Conservation (phyloP, 2,329 filamentous ascomycete genomes). For the Alternaria hordeiaustralica region DNA sequence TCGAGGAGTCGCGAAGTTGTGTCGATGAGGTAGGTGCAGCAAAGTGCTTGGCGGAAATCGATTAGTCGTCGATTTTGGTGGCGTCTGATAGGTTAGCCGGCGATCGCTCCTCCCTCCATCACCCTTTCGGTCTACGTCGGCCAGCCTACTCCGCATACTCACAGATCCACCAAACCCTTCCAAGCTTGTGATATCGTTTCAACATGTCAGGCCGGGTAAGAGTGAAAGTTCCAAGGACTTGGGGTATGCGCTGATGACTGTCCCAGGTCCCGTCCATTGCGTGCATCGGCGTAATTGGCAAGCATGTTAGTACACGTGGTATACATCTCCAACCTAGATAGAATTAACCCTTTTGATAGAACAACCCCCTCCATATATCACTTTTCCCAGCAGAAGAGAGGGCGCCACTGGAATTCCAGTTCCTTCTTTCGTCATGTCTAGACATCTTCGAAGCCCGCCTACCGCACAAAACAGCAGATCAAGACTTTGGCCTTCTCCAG, state of each 20-base stretch:
- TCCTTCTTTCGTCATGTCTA: conserved; percentile 87
- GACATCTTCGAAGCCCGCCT: conserved; percentile 91
- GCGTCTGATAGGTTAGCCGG: conserved; percentile 40
- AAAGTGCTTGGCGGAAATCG: conserved; percentile 30
- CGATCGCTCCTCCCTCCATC: conserved; percentile 24
- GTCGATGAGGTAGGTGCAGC: conserved; percentile 42
- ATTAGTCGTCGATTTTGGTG: conserved; percentile 39
- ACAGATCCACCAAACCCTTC: conserved; percentile 5
- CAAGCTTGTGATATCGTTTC: not conserved
- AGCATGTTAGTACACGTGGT: conserved; percentile 68
- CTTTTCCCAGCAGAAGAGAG: conserved; percentile 80
- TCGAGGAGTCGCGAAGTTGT: conserved; percentile 27
- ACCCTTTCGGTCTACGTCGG: conserved; percentile 33
- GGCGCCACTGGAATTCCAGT: conserved; percentile 85
- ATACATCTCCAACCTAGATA: not conserved
- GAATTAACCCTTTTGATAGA: conserved; percentile 61
- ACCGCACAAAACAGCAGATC: conserved; percentile 73
- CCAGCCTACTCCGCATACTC: conserved; percentile 18
- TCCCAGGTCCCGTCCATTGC: conserved; percentile 74
- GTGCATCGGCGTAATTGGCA: conserved; percentile 91
- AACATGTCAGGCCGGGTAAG: conserved; percentile 16
- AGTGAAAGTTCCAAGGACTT: not conserved
- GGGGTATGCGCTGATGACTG: not conserved
- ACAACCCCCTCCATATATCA: conserved; percentile 93
- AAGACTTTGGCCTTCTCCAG: conserved; percentile 90